Evolutionary conservation across 2,329 filamentous ascomycete genomes (phyloP).

Genomic region (Aspergillus neoniger): DNA sequence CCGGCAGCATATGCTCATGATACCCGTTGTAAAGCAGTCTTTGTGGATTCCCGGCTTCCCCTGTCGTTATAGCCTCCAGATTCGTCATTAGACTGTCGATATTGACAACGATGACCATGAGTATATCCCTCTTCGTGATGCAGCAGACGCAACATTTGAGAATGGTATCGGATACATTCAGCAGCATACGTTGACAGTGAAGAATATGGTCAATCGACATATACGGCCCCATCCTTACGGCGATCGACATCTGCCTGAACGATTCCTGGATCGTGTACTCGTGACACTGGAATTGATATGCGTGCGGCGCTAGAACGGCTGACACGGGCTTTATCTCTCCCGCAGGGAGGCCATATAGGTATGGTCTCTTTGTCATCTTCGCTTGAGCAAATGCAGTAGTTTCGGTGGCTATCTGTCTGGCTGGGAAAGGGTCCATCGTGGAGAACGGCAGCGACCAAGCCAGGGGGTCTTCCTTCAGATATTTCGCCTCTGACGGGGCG

Average conservation of each 20-base stretch:
- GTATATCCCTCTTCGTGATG: slow-evolving; percentile 26
- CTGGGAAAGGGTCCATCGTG: neutral
- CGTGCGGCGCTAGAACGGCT: neutral
- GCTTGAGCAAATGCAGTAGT: neutral
- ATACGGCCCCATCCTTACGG: slow-evolving; percentile 18
- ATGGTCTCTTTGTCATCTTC: neutral
- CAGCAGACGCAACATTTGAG: slow-evolving; percentile 32
- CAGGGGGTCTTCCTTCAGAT: slow-evolving; percentile 7
- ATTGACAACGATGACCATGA: slow-evolving; percentile 34
- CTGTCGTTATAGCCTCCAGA: slow-evolving; percentile 25
- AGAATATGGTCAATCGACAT: slow-evolving; percentile 31
- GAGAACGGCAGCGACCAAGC: slow-evolving; percentile 16
- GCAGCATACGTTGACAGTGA: slow-evolving; percentile 29
- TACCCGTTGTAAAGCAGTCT: slow-evolving; percentile 15
- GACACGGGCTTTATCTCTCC: slow-evolving; percentile 1
- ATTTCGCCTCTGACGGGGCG: slow-evolving; percentile 5
- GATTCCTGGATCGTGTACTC: slow-evolving; percentile 29
- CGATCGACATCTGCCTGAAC: slow-evolving; percentile 21
- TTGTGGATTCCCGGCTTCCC: slow-evolving; percentile 18
- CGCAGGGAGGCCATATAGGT: slow-evolving; percentile 7
- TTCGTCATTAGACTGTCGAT: slow-evolving; percentile 33
- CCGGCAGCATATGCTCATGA: slow-evolving; percentile 11
- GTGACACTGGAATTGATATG: slow-evolving; percentile 27
- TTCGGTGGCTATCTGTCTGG: neutral
- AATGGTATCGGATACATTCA: slow-evolving; percentile 32